These are phyloP conservation scores for Dactylellina haptotyla DNA, from an alignment of 2,329 filamentous ascomycete genomes.

Conservation along the genomic window DNA sequence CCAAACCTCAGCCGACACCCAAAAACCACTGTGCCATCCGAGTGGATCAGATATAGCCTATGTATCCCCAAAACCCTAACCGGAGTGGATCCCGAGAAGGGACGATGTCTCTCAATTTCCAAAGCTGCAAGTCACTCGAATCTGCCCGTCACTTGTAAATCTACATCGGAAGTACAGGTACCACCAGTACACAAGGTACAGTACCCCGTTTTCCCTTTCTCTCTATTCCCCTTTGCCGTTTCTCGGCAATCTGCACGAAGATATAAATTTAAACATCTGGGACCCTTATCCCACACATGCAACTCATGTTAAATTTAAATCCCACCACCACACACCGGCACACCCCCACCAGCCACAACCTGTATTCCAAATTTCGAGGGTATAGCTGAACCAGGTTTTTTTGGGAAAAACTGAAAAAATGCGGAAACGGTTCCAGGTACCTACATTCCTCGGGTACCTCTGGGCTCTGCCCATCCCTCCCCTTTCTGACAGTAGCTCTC, in stretches of 20 bases:
- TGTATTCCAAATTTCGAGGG: not conserved
- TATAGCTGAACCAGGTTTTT: no score
- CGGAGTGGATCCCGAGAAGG: not conserved
- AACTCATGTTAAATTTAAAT: not conserved
- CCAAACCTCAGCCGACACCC: no score
- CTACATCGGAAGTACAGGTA: conserved; percentile 20
- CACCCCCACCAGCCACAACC: not conserved
- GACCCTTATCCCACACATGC: not conserved
- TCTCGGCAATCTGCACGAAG: not conserved
- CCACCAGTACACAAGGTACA: no score
- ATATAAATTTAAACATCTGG: conserved; percentile 7
- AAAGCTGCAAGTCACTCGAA: not conserved
- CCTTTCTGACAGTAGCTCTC: no score
- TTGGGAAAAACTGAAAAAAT: no score
- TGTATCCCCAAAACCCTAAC: not conserved
- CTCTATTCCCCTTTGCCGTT: not conserved
- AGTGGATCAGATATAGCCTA: not conserved
- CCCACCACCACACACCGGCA: no score
- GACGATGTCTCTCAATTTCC: not conserved
- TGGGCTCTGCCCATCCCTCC: no score
- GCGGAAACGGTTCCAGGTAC: no score
- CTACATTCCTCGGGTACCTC: not conserved
- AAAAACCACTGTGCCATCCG: not conserved
- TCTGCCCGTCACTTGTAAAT: no score
- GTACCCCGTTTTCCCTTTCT: not conserved